Evolutionary conservation across 2,329 filamentous ascomycete species (phyloP).

Genomic region (Fusarium sacchari): DNA sequence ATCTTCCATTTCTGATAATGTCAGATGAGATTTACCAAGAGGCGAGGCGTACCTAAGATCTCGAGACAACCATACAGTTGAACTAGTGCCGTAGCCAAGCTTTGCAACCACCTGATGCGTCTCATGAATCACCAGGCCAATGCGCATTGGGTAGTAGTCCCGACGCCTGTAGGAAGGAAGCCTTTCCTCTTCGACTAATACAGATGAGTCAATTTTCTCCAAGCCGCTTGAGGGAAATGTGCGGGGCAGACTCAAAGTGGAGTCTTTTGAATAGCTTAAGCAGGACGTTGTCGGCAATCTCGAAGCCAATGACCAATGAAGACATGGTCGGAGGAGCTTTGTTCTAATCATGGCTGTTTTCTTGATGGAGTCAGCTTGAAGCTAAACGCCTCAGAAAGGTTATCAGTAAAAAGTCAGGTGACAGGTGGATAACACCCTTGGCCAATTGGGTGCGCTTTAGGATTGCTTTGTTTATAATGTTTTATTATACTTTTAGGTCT

Average conservation of each 20-base stretch:
- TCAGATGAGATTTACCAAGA: background rate
- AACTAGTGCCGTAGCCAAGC: conserved; percentile 29
- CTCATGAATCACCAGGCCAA: conserved; percentile 47
- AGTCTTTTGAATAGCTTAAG: background rate
- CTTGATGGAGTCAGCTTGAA: background rate
- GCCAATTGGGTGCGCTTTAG: background rate
- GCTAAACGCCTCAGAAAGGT: background rate
- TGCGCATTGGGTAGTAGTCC: conserved; percentile 50
- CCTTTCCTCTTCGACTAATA: conserved; percentile 43
- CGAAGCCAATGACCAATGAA: no score
- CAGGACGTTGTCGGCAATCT: no score
- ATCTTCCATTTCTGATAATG: conserved; percentile 3
- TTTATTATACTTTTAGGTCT: background rate
- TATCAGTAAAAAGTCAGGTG: background rate
- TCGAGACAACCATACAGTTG: background rate
- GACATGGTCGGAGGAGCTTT: fast-evolving
- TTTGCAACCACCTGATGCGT: conserved; percentile 54
- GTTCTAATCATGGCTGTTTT: background rate
- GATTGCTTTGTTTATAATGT: background rate
- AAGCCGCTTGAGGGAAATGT: background rate
- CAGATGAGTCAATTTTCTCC: conserved; percentile 1
- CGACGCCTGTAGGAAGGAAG: conserved; percentile 40
- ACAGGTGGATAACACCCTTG: background rate
- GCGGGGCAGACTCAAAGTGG: background rate
- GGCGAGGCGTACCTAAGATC: background rate